Percentiles rank a stretch among this genome's conserved stretches.
Conservation (phyloP, 2,329 filamentous ascomycete species). For the Colletotrichum zoysiae region DNA sequence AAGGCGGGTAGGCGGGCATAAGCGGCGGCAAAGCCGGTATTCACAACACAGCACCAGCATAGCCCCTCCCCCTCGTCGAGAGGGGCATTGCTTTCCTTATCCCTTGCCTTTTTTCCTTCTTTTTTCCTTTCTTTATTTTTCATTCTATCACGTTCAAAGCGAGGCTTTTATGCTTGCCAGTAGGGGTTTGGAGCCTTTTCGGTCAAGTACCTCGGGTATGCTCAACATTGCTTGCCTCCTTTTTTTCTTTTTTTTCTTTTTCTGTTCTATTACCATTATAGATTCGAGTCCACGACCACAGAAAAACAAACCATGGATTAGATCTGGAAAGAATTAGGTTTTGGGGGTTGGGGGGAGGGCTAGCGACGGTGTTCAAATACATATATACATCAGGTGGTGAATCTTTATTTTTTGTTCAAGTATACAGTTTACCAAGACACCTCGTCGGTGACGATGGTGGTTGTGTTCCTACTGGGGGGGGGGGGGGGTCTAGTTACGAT, state of each 20-base stretch:
- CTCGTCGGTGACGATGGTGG: neutral
- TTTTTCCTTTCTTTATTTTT: constrained; percentile 37
- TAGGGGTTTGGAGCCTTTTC: constrained; percentile 17
- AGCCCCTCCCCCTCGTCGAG: neutral
- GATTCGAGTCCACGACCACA: constrained; percentile 25
- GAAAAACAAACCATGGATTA: constrained; percentile 14
- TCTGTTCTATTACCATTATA: neutral
- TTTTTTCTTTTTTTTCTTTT: no score
- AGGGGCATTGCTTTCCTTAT: constrained; percentile 26
- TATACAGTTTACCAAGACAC: neutral
- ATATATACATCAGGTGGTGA: constrained; percentile 14
- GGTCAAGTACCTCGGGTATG: neutral
- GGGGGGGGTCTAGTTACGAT: no score
- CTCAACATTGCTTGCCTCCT: neutral
- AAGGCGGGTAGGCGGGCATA: constrained; percentile 19
- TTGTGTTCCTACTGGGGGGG: neutral
- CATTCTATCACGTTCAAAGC: constrained; percentile 29
- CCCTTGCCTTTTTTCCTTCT: constrained; percentile 30
- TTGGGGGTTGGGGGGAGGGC: neutral
- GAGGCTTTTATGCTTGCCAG: constrained; percentile 22
- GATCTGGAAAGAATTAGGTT: constrained; percentile 16
- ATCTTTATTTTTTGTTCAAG: neutral
- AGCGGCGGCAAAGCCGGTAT: constrained; percentile 4
- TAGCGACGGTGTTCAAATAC: constrained; percentile 33
- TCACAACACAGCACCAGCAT: neutral